Percentiles rank a stretch among this genome's conserved stretches.
Conservation (phyloP, 306 rosid species). For the Clitoria ternatea region DNA sequence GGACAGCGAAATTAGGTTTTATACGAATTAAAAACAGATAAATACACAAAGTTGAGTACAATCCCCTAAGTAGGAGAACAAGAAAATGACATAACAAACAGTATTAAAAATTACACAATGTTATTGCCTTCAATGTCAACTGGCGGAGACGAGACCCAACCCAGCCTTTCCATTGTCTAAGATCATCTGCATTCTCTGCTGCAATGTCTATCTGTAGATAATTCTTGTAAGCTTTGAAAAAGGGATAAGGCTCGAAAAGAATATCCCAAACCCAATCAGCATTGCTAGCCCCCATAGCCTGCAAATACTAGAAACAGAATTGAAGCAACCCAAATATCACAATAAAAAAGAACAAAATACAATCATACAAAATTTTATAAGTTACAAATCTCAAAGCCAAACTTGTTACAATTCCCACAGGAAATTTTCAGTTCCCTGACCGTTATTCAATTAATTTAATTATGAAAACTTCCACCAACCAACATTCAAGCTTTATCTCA, state of each 20-base stretch:
- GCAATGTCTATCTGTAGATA: slow-evolving; percentile 77
- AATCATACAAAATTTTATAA: background rate
- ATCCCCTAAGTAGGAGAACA: background rate
- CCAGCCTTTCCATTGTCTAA: slow-evolving; percentile 98
- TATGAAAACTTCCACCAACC: background rate
- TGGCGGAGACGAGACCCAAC: slow-evolving; percentile 95
- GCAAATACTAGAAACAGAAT: slow-evolving; percentile 34
- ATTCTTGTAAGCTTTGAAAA: slow-evolving; percentile 82
- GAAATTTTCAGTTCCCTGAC: too few relatives aligned
- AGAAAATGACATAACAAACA: slow-evolving; percentile 3
- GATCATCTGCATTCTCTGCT: slow-evolving; percentile 75
- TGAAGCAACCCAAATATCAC: slow-evolving; percentile 3
- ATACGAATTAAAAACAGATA: background rate
- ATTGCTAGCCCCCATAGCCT: slow-evolving; percentile 83
- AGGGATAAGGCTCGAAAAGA: slow-evolving; percentile 75
- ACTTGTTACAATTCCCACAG: too few relatives aligned
- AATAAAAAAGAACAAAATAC: background rate
- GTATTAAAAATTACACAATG: too few relatives aligned
- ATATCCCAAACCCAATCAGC: slow-evolving; percentile 95
- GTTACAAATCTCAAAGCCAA: background rate
- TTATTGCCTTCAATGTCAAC: slow-evolving; percentile 73
- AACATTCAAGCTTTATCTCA: background rate
- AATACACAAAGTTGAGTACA: too few relatives aligned
- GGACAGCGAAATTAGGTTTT: slow-evolving; percentile 16
- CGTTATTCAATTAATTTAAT: background rate